These are phyloP conservation scores for Gardenia jasminoides DNA, from an alignment of 257 asterid species.

Conservation along the genomic window DNA sequence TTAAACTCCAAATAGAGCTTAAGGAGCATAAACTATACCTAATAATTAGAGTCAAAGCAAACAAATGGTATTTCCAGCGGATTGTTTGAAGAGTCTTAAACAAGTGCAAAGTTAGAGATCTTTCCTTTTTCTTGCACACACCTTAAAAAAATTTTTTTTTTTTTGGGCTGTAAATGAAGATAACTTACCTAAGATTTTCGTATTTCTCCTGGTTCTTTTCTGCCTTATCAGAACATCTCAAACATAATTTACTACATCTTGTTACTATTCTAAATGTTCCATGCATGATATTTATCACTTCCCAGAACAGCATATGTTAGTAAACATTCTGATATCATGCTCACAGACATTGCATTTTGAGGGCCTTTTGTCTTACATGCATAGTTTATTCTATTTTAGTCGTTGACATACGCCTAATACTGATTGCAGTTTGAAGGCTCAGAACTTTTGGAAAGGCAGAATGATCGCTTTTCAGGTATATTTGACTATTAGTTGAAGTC, in stretches of 20 bases:
- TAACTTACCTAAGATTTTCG: background rate
- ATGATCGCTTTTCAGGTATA: constrained; percentile 72
- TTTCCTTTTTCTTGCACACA: background rate
- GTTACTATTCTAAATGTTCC: background rate
- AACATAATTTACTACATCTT: background rate
- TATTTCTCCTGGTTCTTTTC: background rate
- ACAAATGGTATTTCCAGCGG: background rate
- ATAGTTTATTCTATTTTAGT: background rate
- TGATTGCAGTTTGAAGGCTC: constrained; percentile 76
- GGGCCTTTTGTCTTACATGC: background rate
- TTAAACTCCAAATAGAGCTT: background rate
- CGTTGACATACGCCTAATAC: constrained; percentile 9
- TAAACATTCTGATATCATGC: background rate
- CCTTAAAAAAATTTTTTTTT: background rate
- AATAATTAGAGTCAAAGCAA: background rate
- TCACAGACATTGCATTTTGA: background rate
- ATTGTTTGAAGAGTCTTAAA: background rate
- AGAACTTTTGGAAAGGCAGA: constrained; percentile 63
- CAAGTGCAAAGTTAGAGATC: background rate
- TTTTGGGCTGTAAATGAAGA: background rate
- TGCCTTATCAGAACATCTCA: background rate
- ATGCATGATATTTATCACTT: background rate
- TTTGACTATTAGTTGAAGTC: background rate
- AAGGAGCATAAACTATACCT: background rate
- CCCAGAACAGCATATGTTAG: background rate